Percentiles rank a stretch among this genome's conserved stretches.
Evolutionary conservation across 2,329 filamentous ascomycete species (phyloP).

Genomic region (Arthroderma uncinatum): DNA sequence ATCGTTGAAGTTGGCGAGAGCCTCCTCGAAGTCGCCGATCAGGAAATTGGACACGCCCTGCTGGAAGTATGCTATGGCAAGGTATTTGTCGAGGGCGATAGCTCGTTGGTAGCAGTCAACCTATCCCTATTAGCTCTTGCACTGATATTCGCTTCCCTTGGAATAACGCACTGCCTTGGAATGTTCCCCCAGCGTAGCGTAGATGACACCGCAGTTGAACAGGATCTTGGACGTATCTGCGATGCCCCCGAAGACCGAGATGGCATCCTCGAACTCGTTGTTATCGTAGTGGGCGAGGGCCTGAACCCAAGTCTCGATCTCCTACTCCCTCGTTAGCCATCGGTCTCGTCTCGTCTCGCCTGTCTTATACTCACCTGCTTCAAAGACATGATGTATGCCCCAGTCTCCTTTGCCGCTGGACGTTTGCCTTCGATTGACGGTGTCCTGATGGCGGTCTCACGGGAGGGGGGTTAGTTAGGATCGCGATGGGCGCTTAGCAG

Average conservation of each 20-base stretch:
- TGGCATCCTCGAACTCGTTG: constrained; percentile 87
- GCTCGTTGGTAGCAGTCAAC: constrained; percentile 92
- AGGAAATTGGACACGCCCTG: constrained; percentile 97
- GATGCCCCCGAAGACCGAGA: constrained; percentile 74
- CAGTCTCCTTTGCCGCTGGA: too few species aligned
- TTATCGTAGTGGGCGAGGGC: constrained; percentile 89
- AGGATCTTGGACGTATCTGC: constrained; percentile 94
- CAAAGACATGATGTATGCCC: constrained; percentile 15
- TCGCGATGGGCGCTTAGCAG: background rate
- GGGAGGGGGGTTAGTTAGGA: background rate
- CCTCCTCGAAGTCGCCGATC: constrained; percentile 92
- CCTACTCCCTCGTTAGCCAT: constrained; percentile 41
- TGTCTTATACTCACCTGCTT: constrained; percentile 21
- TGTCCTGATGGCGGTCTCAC: background rate
- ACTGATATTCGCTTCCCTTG: too few species aligned
- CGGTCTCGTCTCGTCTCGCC: background rate
- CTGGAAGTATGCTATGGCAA: constrained; percentile 96
- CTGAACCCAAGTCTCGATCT: constrained; percentile 97
- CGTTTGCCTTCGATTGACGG: background rate
- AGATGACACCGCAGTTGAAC: constrained; percentile 97
- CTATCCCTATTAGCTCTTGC: constrained; percentile 40
- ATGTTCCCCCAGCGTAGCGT: constrained; percentile 91
- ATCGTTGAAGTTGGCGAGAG: constrained; percentile 96
- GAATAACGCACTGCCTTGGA: constrained; percentile 66
- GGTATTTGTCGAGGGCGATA: constrained; percentile 81